These are phyloP conservation scores for Metschnikowia baotianmanensis DNA, from an alignment of 805 yeast species.

Conservation along the genomic window DNA sequence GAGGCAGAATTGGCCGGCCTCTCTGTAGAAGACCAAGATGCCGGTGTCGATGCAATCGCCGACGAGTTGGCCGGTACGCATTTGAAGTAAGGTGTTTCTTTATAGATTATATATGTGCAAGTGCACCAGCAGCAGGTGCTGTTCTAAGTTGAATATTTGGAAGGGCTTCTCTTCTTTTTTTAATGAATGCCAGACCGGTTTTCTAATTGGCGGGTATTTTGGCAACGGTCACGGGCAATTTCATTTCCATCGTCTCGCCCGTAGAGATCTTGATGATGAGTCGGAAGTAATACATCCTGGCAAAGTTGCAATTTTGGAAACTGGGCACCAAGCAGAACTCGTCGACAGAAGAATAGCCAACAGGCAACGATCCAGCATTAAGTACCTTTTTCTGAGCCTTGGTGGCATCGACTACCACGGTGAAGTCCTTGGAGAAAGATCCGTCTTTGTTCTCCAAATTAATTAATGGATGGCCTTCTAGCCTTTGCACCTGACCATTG, in stretches of 20 bases:
- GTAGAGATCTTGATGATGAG: slow-evolving; percentile 21
- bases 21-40: slow-evolving; percentile 31
- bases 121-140: not conserved
- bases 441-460: slow-evolving; percentile 11
- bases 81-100: slow-evolving; percentile 23
- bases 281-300: slow-evolving; percentile 35
- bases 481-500: slow-evolving; percentile 21
- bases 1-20: slow-evolving; percentile 51
- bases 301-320: slow-evolving; percentile 36
- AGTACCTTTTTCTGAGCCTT: slow-evolving; percentile 22
- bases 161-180: too few relatives aligned
- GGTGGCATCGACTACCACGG: slow-evolving; percentile 27
- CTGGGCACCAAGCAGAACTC: slow-evolving; percentile 38
- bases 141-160: not conserved
- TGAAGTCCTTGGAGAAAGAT: slow-evolving; percentile 22
- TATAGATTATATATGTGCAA: not conserved
- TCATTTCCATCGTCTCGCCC: slow-evolving; percentile 23
- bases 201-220: slow-evolving; percentile 18
- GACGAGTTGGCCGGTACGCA: slow-evolving; percentile 56
- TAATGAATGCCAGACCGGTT: too few relatives aligned
- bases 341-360: slow-evolving; percentile 17
- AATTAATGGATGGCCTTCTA: slow-evolving; percentile 2
- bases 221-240: slow-evolving; percentile 31
- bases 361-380: slow-evolving; percentile 6
- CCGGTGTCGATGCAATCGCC: slow-evolving; percentile 56